Conservation (phyloP, 2,329 filamentous ascomycete genomes). For the Fusarium sp. region DNA sequence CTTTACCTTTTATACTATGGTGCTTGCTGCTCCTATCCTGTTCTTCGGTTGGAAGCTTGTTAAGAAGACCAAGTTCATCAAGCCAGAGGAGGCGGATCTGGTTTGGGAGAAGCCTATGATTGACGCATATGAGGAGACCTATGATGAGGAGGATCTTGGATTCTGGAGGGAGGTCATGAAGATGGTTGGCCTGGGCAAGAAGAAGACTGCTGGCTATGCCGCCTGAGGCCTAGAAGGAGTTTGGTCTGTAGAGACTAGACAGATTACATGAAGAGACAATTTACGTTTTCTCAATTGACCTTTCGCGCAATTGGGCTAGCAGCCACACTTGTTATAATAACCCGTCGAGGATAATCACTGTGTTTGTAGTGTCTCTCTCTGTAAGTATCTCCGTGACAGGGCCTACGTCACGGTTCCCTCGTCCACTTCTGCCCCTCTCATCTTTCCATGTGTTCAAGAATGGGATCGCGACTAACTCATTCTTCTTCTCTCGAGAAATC, state of each 20-base stretch:
- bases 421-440: too few relatives aligned
- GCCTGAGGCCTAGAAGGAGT: not conserved
- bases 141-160: slow-evolving; percentile 13
- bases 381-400: too few relatives aligned
- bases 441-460: too few relatives aligned
- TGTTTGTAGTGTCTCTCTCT: too few relatives aligned
- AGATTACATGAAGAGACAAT: not conserved
- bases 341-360: too few relatives aligned
- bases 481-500: not conserved
- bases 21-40: slow-evolving; percentile 10
- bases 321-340: too few relatives aligned
- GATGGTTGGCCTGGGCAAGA: not conserved
- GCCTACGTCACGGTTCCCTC: too few relatives aligned
- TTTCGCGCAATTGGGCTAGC: too few relatives aligned
- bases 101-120: slow-evolving; percentile 27
- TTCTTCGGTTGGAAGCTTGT: slow-evolving; percentile 25
- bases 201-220: not conserved
- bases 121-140: slow-evolving; percentile 21
- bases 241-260: not conserved
- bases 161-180: slow-evolving; percentile 18
- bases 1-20: slow-evolving; percentile 65
- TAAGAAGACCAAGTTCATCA: slow-evolving; percentile 22
- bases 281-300: not conserved
- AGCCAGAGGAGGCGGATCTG: slow-evolving; percentile 17
- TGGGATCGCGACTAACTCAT: too few relatives aligned